A percentile compares a stretch with the other conserved stretches of the same genome.
phyloP scores from a whole-genome alignment of 371 early-diverging fungal species.

The Syncephalastrum contaminatum region DNA sequence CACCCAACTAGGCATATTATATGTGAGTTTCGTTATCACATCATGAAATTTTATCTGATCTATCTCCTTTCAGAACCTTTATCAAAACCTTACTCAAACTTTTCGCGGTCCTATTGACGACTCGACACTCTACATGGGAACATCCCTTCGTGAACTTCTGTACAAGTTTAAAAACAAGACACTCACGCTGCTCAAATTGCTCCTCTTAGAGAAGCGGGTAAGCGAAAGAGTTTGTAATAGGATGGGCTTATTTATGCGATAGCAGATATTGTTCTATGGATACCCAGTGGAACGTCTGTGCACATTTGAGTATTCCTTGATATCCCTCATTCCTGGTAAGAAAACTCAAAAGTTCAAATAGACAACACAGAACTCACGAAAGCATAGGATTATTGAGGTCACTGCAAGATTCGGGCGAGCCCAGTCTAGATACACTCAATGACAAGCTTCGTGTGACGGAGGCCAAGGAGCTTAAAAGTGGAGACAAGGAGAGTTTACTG shows the following conservation, averaged over 20 bases:
- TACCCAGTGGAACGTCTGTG: conserved; percentile 78
- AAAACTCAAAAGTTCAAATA: not conserved
- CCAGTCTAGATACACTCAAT: conserved; percentile 42
- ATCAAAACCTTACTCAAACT: conserved; percentile 56
- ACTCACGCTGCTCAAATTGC: conserved; percentile 70
- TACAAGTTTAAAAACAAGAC: conserved; percentile 75
- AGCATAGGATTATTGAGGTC: conserved; percentile 51
- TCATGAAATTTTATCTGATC: not conserved
- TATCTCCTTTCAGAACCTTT: conserved; percentile 52
- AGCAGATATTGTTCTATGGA: conserved; percentile 80
- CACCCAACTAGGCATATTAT: conserved; percentile 70
- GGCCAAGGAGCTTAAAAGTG: conserved; percentile 31
- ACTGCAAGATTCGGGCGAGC: conserved; percentile 67
- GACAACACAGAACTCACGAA: not conserved
- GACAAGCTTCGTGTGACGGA: conserved; percentile 23
- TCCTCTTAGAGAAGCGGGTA: conserved; percentile 73
- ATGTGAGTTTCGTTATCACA: conserved; percentile 35
- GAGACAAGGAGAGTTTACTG: conserved; percentile 49
- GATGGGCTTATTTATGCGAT: not conserved
- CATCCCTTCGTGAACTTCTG: conserved; percentile 71
- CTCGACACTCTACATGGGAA: conserved; percentile 68
- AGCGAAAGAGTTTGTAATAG: not conserved
- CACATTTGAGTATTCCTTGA: conserved; percentile 77
- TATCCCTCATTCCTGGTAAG: conserved; percentile 68
- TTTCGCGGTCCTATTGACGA: conserved; percentile 66